Percentiles rank a stretch among this genome's conserved stretches.
Evolutionary conservation across 352 stramenopile genomes (phyloP).

Genomic region (Phytopythium boreale): DNA sequence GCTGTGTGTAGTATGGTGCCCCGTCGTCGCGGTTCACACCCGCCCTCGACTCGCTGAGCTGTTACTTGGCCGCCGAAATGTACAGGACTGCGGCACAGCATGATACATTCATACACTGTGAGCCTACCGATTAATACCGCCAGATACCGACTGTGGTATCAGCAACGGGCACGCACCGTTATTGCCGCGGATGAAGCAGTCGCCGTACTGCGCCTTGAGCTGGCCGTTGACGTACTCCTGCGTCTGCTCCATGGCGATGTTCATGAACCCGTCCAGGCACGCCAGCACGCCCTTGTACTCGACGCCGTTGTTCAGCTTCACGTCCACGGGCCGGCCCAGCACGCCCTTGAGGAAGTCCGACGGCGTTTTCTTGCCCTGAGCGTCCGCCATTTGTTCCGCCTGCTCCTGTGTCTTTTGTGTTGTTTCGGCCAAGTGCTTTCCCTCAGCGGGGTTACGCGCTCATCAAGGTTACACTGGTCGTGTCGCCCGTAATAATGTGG

Average conservation of each 20-base stretch:
- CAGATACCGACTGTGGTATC: not conserved
- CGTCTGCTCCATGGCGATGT: constrained; percentile 99
- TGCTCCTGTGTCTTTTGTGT: constrained; percentile 11
- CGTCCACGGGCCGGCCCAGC: constrained; percentile 94
- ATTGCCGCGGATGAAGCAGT: constrained; percentile 99
- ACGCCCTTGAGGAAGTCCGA: constrained; percentile 92
- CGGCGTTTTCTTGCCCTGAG: constrained; percentile 79
- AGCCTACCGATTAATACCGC: constrained; percentile 3
- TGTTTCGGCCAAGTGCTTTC: not conserved
- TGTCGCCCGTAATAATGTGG: not conserved
- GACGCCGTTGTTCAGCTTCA: constrained; percentile 99
- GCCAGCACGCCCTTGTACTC: constrained; percentile 98
- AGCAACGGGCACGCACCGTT: constrained; percentile 81
- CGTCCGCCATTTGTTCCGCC: constrained; percentile 32
- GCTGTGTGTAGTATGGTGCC: not conserved
- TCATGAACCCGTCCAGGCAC: constrained; percentile 99
- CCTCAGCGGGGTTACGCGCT: not conserved
- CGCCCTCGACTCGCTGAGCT: not conserved
- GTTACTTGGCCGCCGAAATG: constrained; percentile 82
- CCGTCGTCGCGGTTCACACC: too few relatives aligned
- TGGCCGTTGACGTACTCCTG: constrained; percentile 99
- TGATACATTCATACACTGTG: not conserved
- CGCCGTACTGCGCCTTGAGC: constrained; percentile 98
- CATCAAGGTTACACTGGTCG: not conserved
- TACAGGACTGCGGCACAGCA: constrained; percentile 59